Evolutionary conservation across 352 stramenopile genomes (phyloP).

Genomic region (Phytophthora aleatoria): DNA sequence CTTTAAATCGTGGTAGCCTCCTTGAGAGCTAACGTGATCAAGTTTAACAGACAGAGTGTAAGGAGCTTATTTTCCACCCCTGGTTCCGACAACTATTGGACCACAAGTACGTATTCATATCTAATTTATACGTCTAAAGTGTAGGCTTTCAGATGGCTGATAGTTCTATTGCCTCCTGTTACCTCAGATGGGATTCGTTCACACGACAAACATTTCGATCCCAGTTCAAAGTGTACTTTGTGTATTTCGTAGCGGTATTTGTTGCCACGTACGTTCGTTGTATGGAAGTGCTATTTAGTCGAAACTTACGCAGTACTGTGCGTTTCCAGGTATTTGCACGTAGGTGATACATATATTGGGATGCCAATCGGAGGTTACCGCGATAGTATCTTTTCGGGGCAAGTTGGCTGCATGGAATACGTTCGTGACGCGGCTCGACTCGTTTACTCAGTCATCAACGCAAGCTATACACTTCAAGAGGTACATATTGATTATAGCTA

Average conservation of each 20-base stretch:
- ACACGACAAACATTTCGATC: constrained; percentile 65
- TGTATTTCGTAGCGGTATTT: constrained; percentile 80
- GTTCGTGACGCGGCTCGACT: constrained; percentile 58
- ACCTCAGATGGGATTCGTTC: constrained; percentile 75
- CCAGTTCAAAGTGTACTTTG: constrained; percentile 78
- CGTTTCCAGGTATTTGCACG: constrained; percentile 61
- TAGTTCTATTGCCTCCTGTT: background rate
- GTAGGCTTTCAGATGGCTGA: background rate
- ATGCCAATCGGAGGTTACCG: constrained; percentile 80
- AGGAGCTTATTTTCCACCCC: constrained; percentile 76
- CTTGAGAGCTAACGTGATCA: background rate
- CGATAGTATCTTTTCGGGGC: constrained; percentile 51
- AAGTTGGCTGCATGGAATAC: constrained; percentile 53
- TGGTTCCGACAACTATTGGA: constrained; percentile 80
- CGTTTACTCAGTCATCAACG: constrained; percentile 71
- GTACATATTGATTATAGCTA: constrained; percentile 28
- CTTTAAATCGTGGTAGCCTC: background rate
- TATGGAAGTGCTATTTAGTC: background rate
- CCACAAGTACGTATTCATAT: constrained; percentile 57
- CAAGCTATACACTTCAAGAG: constrained; percentile 70
- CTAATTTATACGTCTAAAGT: background rate
- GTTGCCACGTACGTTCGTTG: constrained; percentile 61
- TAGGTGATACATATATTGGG: constrained; percentile 69
- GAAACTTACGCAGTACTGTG: background rate
- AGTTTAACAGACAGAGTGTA: constrained; percentile 65